Evolutionary conservation across 1,284 basidiomycete genomes (phyloP), one percentile per base, ranked within the genome.

Genomic region (Leccinum fuscescens): DNA sequence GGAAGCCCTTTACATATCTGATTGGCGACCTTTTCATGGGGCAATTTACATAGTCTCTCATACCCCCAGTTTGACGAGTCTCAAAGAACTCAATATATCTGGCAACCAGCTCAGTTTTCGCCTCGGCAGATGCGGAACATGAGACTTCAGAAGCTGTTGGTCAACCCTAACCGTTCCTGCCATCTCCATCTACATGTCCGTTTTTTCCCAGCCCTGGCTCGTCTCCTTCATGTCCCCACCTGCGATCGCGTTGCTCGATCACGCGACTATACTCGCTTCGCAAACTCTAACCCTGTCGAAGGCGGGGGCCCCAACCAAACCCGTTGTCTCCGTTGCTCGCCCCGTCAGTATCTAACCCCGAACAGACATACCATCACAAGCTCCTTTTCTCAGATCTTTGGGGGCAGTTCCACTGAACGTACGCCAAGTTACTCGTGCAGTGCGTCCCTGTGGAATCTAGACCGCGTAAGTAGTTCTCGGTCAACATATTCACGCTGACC

Each of bases 101-200:
- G 37, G 37, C 1, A n/a, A 8, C 37, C 15, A n/a, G 37, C 37
- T 15, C 15, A n/a, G 8, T n/a, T 39, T n/a, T n/a, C 8, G 15
- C 37, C 37, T 39, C n/a, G 37, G 37, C 37, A n/a, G 15, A 39
- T 39, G 37, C 7, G 8, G 37, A 37, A 73, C 29, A 81, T 91
- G 81, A 76, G 69, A 7, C 77, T 88, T 1, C 67, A 74, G 9
- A 73, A 69, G 4, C 74, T 90, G 6, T 64, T 69, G 15, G 66
- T 89, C 3, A 71, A 80, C 37, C 82, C 83, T 0, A 91, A 62
- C 85, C 80, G 0, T 90, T 88, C 71, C 62, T 83, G 7, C 58
- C 65, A 6, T 59, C 0, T n/a, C 57, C 12, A 8, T 59, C 0
- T n/a, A 55, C 12, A 8, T 11, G 6, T 46, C 42, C n/a, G 17